phyloP scores from a whole-genome alignment of 1,284 basidiomycete species.

The Moesziomyces globuligerus region DNA sequence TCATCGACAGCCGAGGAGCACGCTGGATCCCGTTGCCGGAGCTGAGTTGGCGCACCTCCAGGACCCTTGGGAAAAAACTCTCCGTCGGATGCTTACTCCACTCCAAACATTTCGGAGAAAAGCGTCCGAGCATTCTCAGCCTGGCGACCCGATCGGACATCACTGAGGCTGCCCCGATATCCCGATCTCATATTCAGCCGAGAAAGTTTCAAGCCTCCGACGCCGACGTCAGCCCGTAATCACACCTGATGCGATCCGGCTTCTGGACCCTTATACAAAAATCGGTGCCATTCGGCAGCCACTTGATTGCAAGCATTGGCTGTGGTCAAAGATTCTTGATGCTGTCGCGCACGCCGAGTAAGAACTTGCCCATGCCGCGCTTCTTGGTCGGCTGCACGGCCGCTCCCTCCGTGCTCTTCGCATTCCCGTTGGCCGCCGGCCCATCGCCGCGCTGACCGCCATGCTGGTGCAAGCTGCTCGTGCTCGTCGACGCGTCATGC shows the following conservation, averaged over 20 bases:
- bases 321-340: conserved; percentile 38
- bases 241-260: too few species aligned
- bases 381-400: conserved; percentile 23
- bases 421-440: too few species aligned
- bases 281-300: neutral
- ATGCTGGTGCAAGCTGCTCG: conserved; percentile 21
- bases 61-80: neutral
- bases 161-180: neutral
- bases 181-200: neutral
- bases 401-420: conserved; percentile 1
- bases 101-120: neutral
- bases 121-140: conserved; percentile 5
- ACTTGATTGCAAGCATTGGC: neutral
- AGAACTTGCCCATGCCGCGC: conserved; percentile 44
- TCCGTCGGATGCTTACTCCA: neutral
- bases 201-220: too few species aligned
- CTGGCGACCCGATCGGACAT: neutral
- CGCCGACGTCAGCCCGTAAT: neutral
- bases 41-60: neutral
- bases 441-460: neutral
- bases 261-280: neutral
- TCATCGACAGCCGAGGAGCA: neutral
- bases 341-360: conserved; percentile 41
- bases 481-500: conserved; percentile 34
- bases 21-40: too few species aligned